Base-by-base conservation (phyloP, 83 land plant genomes). In the Diphasiastrum complanatum region DNA sequence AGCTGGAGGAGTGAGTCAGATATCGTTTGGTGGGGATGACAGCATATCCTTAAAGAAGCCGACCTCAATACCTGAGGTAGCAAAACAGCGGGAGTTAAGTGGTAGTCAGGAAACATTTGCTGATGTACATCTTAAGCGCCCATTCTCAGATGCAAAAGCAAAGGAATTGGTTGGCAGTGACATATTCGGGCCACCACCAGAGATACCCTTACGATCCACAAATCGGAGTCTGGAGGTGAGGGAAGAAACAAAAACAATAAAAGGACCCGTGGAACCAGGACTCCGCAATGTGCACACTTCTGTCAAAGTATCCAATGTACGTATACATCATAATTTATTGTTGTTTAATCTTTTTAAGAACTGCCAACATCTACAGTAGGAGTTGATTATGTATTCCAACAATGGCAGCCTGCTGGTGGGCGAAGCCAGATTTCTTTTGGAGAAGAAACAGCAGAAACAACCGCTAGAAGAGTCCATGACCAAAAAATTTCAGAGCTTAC, bases 231-330 rank as follows among this genome's bases (percentile, higher is more conserved):
- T 71, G 64, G 78, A 75, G 48, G 55, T 59, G 38, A 75, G 64
- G 38, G 76, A 71, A 50, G 88, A 75, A 37, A 48, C 67, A n/a
- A 83, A 57, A 56, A 83, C 75, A 29, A 75, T 45, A 33, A 71
- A 54, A 23, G 78, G 69, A 47, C 48, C 67, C 43, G 81, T 66
- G 2, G 83, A 83, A 58, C 81, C 83, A n/a, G 68, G 73, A 28
- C 82, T 74, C 43, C 73, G 89, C 46, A 76, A 53, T 62, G 58
- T 82, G 5, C 85, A 77, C 26, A 87, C 89, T 0, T 84, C 95
- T n/a, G 97, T 81, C 11, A 84, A 81, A 55, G 93, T 91, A 18
- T 82, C 93, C 41, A 91, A 91, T 63, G 88, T 90, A 60, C 81
- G 89, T 65, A 4, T 31, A 22, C 18, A 18, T 19, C 30, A 10